Base-by-base conservation (phyloP, 768 basidiomycete species). In the Gloeopeniophorella convolvens region DNA sequence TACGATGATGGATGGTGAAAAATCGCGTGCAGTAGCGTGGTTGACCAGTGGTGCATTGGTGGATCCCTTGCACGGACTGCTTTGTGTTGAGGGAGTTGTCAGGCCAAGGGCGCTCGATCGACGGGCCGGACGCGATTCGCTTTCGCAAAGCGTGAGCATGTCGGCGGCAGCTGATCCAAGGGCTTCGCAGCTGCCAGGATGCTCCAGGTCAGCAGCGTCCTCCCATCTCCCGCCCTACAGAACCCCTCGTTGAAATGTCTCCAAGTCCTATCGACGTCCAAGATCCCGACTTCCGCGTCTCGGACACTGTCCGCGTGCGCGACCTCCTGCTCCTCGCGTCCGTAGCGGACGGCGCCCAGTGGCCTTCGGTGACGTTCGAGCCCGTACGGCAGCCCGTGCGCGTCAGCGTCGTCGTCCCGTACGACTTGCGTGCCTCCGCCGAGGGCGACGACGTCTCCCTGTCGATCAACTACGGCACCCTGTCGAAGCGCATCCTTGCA, bases 381-480 rank as follows among this genome's bases (percentile, higher is more conserved):
- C 61, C 70, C 2, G 65, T 66, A 12, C 62, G 68, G 20, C 83
- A 87, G 54, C 77, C 80, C 0, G 69, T 87, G 26, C 62, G 71
- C 1, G 58, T 84, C 46, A 71, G 77, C 12, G 57, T 89, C 10
- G 64, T 66, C 11, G 69, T 88, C 43, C 63, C 68, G 1, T 67
- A 79, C 56, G 72, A 81, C 57, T 63, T 86, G 21, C 64, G 71
- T 8, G 47, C 58, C 1, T 69, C 82, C 2, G 83, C 80, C 10
- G 53, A 57, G 0, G 61, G 68, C 5, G 83, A 87, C 62, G 72
- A 81, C 57, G 67, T 85, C 3, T 57, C 66, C 0, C 65, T 75
- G 51, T 82, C 83, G 1, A 72, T 89, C 51, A 77, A 89, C 68
- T 90, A 90, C 59, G 76, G 77, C 1, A 60, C 71, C 5, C 63